These are phyloP conservation scores for Linum lewisii DNA, from an alignment of 345 rosid species.

Conservation along the genomic window DNA sequence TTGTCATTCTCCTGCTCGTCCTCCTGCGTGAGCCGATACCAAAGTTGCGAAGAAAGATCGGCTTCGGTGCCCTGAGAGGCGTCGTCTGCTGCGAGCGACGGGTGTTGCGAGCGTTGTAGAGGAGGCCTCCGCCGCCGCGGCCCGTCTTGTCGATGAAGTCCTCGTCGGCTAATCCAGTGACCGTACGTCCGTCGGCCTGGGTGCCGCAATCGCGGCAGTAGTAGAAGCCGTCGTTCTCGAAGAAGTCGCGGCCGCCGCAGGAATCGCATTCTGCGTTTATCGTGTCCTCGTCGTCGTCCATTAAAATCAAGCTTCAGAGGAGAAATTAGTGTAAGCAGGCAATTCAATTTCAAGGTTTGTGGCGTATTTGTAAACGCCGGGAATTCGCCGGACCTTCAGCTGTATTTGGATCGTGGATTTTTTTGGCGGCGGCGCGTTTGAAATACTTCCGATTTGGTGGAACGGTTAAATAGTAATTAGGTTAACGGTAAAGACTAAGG, in stretches of 20 bases:
- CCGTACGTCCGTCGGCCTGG: neutral
- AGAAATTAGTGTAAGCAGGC: too few species aligned
- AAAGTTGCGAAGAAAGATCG: conserved; percentile 33
- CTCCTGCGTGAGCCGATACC: conserved; percentile 31
- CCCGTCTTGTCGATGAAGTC: neutral
- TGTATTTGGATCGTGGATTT: too few species aligned
- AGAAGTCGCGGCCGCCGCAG: neutral
- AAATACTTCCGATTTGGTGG: too few species aligned
- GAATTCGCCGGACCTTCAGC: too few species aligned
- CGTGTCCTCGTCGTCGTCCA: neutral
- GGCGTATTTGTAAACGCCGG: too few species aligned
- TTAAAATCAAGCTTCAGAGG: too few species aligned
- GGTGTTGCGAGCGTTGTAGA: neutral
- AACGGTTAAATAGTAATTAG: too few species aligned
- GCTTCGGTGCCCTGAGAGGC: conserved; percentile 3
- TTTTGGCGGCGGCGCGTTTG: too few species aligned
- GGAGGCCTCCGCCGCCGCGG: neutral
- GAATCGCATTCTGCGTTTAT: neutral
- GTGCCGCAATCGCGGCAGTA: neutral
- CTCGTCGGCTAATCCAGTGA: neutral
- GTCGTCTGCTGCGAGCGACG: neutral
- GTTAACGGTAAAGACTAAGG: too few species aligned
- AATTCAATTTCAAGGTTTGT: too few species aligned
- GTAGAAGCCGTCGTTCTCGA: neutral
- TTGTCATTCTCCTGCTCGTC: neutral